Conservation (phyloP, 495 filamentous ascomycete genomes). For the Cenococcum geophilum region DNA sequence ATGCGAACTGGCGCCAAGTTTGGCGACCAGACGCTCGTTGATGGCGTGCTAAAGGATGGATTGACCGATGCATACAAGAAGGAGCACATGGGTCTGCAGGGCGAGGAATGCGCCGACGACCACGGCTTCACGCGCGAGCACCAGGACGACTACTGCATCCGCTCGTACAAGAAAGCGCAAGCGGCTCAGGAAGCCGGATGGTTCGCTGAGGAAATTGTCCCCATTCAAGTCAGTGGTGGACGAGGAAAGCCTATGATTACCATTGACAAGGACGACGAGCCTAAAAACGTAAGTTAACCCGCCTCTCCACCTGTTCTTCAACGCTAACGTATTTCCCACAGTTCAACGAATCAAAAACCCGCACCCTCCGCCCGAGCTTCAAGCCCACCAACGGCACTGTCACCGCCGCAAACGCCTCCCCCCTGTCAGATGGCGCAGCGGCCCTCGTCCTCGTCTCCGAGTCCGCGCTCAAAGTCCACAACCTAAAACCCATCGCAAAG, state of each 20-base stretch:
- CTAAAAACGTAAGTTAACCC: conserved; percentile 63
- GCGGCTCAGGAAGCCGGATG: conserved; percentile 68
- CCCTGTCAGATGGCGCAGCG: conserved; percentile 87
- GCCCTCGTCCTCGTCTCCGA: conserved; percentile 89
- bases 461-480: conserved; percentile 78
- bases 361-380: conserved; percentile 78
- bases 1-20: conserved; percentile 82
- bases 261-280: conserved; percentile 85
- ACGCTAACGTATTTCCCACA: conserved; percentile 24
- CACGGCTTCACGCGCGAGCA: conserved; percentile 71
- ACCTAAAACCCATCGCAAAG: conserved; percentile 84
- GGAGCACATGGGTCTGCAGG: conserved; percentile 90
- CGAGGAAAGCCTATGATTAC: conserved; percentile 81
- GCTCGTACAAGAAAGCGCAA: conserved; percentile 85
- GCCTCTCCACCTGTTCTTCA: conserved; percentile 4
- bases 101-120: conserved; percentile 84
- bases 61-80: conserved; percentile 86
- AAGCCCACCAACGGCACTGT: conserved; percentile 77
- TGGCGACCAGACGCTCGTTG: conserved; percentile 76
- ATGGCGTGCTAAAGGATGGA: conserved; percentile 88
- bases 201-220: conserved; percentile 81
- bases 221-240: conserved; percentile 79
- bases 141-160: conserved; percentile 91
- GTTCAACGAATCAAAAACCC: conserved; percentile 89
- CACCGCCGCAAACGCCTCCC: conserved; percentile 95